Evolutionary conservation across 1,284 basidiomycete species (phyloP).

Genomic region (Wallemia mellicola): DNA sequence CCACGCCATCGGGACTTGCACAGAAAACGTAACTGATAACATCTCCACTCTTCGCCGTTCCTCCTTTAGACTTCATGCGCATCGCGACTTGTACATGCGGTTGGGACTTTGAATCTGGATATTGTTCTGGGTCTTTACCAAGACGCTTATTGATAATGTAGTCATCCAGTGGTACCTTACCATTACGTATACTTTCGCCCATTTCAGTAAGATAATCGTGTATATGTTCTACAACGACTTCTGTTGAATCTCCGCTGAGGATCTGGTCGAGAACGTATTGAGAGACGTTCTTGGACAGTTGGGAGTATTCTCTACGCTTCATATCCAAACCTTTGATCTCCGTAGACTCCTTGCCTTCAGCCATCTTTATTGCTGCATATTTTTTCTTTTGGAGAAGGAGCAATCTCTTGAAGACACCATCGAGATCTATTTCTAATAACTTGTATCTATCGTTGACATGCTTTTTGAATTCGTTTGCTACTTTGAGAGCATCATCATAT

Average conservation of each 20-base stretch:
- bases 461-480: conserved; percentile 76
- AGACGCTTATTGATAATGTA: conserved; percentile 87
- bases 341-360: conserved; percentile 40
- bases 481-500: conserved; percentile 60
- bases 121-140: conserved; percentile 82
- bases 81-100: conserved; percentile 93
- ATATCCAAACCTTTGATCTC: conserved; percentile 97
- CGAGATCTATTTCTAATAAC: conserved; percentile 86
- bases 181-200: conserved; percentile 41
- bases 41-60: conserved; percentile 51
- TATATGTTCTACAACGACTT: conserved; percentile 64
- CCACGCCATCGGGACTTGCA: conserved; percentile 38
- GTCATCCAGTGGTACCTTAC: conserved; percentile 55
- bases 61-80: conserved; percentile 59
- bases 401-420: conserved; percentile 75
- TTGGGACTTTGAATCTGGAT: conserved; percentile 75
- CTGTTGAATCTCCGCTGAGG: conserved; percentile 66
- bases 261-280: conserved; percentile 74
- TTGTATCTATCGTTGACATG: conserved; percentile 85
- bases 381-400: conserved; percentile 95
- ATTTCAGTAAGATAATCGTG: conserved; percentile 64
- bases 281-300: conserved; percentile 69
- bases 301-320: conserved; percentile 89
- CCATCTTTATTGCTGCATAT: conserved; percentile 86
- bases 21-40: conserved; percentile 95